A percentile compares a stretch with the other conserved stretches of the same genome.
Evolutionary conservation across 2,329 filamentous ascomycete species (phyloP).

Genomic region (Biscogniauxia marginata): DNA sequence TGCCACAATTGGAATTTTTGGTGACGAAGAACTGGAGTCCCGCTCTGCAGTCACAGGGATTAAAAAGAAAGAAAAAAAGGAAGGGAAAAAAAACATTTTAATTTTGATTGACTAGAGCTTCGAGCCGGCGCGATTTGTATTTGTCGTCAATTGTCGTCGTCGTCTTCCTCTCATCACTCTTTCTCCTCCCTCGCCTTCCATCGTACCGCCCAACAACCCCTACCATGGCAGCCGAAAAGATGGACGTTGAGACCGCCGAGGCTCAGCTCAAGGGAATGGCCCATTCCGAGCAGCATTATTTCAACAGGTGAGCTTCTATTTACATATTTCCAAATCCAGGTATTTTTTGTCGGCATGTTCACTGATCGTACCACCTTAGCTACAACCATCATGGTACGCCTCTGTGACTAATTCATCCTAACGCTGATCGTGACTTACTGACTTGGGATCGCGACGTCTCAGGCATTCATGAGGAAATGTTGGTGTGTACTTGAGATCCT

Average conservation of each 20-base stretch:
- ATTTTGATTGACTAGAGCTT: slow-evolving; percentile 7
- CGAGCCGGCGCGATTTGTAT: not conserved
- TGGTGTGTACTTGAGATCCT: slow-evolving; percentile 61
- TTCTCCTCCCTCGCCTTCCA: slow-evolving; percentile 2
- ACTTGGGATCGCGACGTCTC: slow-evolving; percentile 14
- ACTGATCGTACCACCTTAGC: slow-evolving; percentile 47
- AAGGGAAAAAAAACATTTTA: not conserved
- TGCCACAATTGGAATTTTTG: slow-evolving; percentile 14
- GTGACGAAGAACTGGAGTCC: slow-evolving; percentile 11
- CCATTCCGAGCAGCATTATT: slow-evolving; percentile 98
- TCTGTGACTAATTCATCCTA: slow-evolving; percentile 23
- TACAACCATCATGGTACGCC: slow-evolving; percentile 94
- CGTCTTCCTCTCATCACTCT: slow-evolving; percentile 14
- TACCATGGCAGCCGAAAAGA: slow-evolving; percentile 40
- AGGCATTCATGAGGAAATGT: slow-evolving; percentile 98
- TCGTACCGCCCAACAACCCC: slow-evolving; percentile 1
- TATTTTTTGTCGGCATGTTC: slow-evolving; percentile 25
- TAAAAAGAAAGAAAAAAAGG: slow-evolving; percentile 4
- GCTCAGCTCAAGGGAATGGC: slow-evolving; percentile 70
- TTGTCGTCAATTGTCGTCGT: slow-evolving; percentile 2
- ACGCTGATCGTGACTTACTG: slow-evolving; percentile 20
- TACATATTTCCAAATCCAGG: slow-evolving; percentile 29
- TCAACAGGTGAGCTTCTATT: slow-evolving; percentile 71
- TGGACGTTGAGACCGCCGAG: slow-evolving; percentile 61
- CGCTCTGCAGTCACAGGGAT: slow-evolving; percentile 9